Percentiles rank a stretch among this genome's conserved stretches.
Evolutionary conservation across 257 asterid species (phyloP).

Genomic region (Solanum chaucha): DNA sequence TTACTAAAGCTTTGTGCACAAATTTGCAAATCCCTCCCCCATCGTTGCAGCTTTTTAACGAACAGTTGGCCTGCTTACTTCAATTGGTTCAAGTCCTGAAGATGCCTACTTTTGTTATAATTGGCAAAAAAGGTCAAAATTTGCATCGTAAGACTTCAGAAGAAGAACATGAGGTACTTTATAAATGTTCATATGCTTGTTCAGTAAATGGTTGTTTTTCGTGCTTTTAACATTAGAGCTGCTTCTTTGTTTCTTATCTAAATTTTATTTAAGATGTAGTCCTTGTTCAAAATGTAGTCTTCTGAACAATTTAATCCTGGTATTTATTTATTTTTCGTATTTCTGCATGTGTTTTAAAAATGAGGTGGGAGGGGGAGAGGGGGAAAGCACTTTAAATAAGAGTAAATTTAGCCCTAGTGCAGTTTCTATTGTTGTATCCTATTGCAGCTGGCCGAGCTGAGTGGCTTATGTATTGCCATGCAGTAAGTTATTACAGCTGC

Average conservation of each 20-base stretch:
- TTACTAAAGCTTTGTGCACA: slow-evolving; percentile 30
- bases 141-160: slow-evolving; percentile 15
- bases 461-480: slow-evolving; percentile 19
- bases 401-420: neutral
- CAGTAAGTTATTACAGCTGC: slow-evolving; percentile 13
- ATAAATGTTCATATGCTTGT: neutral
- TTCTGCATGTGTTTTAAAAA: neutral
- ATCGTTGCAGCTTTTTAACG: slow-evolving; percentile 47
- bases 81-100: slow-evolving; percentile 49
- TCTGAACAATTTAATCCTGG: neutral
- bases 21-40: slow-evolving; percentile 31
- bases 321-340: neutral
- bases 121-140: slow-evolving; percentile 37
- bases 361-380: neutral
- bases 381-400: neutral
- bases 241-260: neutral
- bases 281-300: neutral
- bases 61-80: slow-evolving; percentile 54
- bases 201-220: neutral
- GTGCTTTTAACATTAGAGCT: neutral
- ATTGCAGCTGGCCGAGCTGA: slow-evolving; percentile 34
- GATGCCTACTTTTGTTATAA: slow-evolving; percentile 48
- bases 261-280: neutral
- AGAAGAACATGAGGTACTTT: slow-evolving; percentile 53
- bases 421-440: neutral